Conservation (phyloP, 352 stramenopile genomes). For the Globisporangium barbulae region DNA sequence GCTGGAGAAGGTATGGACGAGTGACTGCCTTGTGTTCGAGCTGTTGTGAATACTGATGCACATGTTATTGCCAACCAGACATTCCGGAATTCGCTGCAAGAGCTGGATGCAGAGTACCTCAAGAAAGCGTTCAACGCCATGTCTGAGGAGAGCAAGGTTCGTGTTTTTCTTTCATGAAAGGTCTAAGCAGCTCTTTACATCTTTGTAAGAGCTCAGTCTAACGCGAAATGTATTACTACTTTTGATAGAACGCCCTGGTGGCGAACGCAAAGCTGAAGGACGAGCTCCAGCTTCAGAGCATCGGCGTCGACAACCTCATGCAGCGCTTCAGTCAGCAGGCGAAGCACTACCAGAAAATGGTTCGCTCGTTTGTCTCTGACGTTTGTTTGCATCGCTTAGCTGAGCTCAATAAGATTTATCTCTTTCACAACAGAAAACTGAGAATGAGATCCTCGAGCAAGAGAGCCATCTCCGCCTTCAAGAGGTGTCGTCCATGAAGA, state of each 20-base stretch:
- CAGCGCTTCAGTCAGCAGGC: constrained; percentile 66
- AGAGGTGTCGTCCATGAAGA: constrained; percentile 62
- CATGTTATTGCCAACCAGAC: constrained; percentile 27
- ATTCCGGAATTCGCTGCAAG: constrained; percentile 70
- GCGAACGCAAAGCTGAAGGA: constrained; percentile 82
- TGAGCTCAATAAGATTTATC: neutral
- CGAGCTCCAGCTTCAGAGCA: constrained; percentile 72
- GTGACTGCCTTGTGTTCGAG: neutral
- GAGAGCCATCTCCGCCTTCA: constrained; percentile 61
- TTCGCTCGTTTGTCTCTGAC: constrained; percentile 8
- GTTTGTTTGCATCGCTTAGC: neutral
- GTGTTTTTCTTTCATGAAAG: neutral
- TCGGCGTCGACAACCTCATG: constrained; percentile 81
- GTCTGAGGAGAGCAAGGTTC: constrained; percentile 77
- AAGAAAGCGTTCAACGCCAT: constrained; percentile 83
- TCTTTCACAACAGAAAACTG: constrained; percentile 48
- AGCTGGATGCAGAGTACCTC: constrained; percentile 73
- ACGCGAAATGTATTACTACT: neutral
- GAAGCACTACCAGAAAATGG: constrained; percentile 70
- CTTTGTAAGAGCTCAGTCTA: neutral
- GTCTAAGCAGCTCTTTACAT: neutral
- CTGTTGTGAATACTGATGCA: neutral
- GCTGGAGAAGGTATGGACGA: constrained; percentile 52
- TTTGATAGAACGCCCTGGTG: constrained; percentile 57
- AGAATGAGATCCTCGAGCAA: constrained; percentile 74